These are phyloP conservation scores for Colletotrichum cordylinicola DNA, from an alignment of 2,329 filamentous ascomycete genomes.

Conservation along the genomic window DNA sequence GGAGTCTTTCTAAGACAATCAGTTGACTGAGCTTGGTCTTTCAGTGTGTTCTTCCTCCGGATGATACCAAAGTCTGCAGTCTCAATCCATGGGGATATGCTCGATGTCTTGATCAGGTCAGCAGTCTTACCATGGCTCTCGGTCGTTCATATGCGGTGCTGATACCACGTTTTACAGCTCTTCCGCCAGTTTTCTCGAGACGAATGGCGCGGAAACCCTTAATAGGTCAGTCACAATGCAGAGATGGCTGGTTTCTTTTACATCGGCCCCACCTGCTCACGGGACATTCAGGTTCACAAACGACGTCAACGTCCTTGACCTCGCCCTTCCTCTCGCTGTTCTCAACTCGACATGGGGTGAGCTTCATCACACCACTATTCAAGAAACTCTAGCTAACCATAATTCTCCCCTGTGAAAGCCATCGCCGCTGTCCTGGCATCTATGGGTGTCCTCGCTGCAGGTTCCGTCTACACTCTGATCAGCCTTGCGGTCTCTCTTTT, in stretches of 20 bases:
- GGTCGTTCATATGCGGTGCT: not conserved
- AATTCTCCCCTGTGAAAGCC: not conserved
- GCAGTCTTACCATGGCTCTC: not conserved
- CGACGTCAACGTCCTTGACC: not conserved
- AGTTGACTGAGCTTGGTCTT: not conserved
- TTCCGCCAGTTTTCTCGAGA: not conserved
- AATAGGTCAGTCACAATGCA: not conserved
- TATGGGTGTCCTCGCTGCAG: not conserved
- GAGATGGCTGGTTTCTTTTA: rapidly evolving
- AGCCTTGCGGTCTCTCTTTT: not conserved
- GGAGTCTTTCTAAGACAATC: not conserved
- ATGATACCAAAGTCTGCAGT: not conserved
- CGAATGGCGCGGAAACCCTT: not conserved
- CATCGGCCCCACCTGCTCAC: rapidly evolving
- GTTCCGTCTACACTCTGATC: not conserved
- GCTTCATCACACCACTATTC: not conserved
- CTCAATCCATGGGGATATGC: not conserved
- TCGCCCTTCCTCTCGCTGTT: not conserved
- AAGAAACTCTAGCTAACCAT: not conserved
- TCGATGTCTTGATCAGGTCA: not conserved
- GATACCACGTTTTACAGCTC: not conserved
- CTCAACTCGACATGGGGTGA: not conserved
- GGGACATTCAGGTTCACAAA: not conserved
- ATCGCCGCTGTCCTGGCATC: not conserved
- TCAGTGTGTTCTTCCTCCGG: not conserved